Conservation (phyloP, 2,329 filamentous ascomycete genomes). For the Penicillium sp. region DNA sequence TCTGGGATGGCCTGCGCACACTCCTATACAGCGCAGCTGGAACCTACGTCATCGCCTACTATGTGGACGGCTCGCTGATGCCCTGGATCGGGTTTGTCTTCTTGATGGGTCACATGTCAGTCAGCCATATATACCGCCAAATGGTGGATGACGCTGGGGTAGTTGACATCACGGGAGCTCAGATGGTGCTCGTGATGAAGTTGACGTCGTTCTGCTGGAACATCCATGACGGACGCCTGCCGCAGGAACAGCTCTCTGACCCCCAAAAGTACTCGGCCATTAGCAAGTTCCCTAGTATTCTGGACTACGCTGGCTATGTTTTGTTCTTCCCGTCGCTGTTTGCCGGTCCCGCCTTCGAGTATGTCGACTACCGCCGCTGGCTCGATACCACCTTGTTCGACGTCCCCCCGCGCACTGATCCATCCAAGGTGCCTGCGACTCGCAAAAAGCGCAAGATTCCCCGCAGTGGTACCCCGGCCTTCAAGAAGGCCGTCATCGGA, state of each 20-base stretch:
- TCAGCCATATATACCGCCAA: slow-evolving; percentile 84
- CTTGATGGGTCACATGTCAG: slow-evolving; percentile 91
- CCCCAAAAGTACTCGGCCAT: slow-evolving; percentile 82
- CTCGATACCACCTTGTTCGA: slow-evolving; percentile 95
- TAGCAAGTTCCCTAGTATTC: slow-evolving; percentile 67
- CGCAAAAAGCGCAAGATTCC: slow-evolving; percentile 91
- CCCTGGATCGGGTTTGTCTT: slow-evolving; percentile 95
- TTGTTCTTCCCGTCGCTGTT: slow-evolving; percentile 93
- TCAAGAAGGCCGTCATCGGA: slow-evolving; percentile 71
- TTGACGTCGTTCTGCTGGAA: slow-evolving; percentile 97
- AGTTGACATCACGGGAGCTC: slow-evolving; percentile 87
- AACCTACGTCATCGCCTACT: slow-evolving; percentile 80
- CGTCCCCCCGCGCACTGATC: slow-evolving; percentile 75
- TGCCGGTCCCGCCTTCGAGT: slow-evolving; percentile 91
- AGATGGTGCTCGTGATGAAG: slow-evolving; percentile 99
- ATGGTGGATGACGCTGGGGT: slow-evolving; percentile 63
- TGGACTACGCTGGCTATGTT: slow-evolving; percentile 88
- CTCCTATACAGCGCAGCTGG: slow-evolving; percentile 76
- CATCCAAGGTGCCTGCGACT: slow-evolving; percentile 79
- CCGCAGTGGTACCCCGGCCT: slow-evolving; percentile 81
- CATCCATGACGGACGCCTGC: slow-evolving; percentile 83
- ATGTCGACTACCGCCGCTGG: slow-evolving; percentile 86
- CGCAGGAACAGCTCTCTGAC: slow-evolving; percentile 77
- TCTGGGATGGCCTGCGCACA: slow-evolving; percentile 82
- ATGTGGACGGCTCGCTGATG: slow-evolving; percentile 87